These are phyloP conservation scores for Metarhizium humberi DNA, from an alignment of 2,329 filamentous ascomycete genomes.

Conservation along the genomic window DNA sequence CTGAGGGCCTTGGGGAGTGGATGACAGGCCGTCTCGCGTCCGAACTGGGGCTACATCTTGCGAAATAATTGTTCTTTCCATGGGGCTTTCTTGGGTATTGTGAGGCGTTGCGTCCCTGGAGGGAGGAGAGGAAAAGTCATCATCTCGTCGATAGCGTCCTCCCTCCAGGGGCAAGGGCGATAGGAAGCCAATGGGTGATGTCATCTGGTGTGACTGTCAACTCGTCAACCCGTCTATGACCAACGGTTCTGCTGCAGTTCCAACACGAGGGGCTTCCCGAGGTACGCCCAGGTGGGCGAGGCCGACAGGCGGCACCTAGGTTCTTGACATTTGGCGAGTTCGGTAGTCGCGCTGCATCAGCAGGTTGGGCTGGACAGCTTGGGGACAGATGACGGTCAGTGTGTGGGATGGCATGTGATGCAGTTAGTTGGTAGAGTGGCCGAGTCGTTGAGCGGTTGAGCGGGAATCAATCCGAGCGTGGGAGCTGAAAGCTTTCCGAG, in stretches of 20 bases:
- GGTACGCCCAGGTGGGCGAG: slow-evolving; percentile 3
- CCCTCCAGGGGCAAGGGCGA: slow-evolving; percentile 6
- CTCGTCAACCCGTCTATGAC: not conserved
- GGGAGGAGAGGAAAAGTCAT: slow-evolving; percentile 2
- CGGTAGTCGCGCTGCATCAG: not conserved
- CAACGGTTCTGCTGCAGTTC: not conserved
- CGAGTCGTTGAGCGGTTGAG: not conserved
- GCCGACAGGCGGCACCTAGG: slow-evolving; percentile 1
- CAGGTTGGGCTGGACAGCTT: not conserved
- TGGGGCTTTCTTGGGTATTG: not conserved
- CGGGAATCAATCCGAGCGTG: not conserved
- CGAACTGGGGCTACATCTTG: not conserved
- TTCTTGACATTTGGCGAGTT: slow-evolving; percentile 1
- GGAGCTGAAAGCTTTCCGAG: too few species aligned
- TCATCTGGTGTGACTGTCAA: slow-evolving; percentile 2
- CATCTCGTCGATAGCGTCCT: slow-evolving; percentile 5
- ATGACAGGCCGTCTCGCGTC: slow-evolving; percentile 7
- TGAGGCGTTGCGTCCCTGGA: not conserved
- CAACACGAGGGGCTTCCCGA: not conserved
- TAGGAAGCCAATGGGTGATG: slow-evolving; percentile 7
- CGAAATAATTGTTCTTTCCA: slow-evolving; percentile 1
- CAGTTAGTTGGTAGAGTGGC: not conserved
- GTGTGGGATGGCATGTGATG: slow-evolving; percentile 6
- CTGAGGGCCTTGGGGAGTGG: slow-evolving; percentile 11
- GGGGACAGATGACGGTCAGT: not conserved